These are phyloP conservation scores for Penicillium sp. DNA, from an alignment of 2,329 filamentous ascomycete genomes.

Conservation along the genomic window DNA sequence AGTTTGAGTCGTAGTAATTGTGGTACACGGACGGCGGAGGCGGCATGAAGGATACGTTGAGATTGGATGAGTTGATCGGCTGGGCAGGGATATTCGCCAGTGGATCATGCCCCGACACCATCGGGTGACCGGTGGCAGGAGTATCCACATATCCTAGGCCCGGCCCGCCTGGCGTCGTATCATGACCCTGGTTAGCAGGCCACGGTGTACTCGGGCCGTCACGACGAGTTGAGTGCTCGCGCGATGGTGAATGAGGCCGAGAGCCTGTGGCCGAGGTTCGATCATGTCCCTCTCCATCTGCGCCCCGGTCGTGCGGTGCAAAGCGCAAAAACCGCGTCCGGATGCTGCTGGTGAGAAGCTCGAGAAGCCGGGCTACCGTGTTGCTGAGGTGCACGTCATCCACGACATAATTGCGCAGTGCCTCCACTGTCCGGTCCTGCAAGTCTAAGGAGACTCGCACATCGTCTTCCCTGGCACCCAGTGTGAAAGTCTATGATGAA, in stretches of 20 bases:
- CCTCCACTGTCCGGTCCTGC: conserved; percentile 51
- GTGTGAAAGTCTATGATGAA: conserved; percentile 46
- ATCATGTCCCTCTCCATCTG: conserved; percentile 32
- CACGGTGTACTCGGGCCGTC: conserved; percentile 23
- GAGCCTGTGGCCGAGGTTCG: conserved; percentile 29
- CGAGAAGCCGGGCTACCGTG: conserved; percentile 53
- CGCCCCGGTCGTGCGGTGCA: conserved; percentile 43
- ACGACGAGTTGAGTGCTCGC: conserved; percentile 23
- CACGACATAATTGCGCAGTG: conserved; percentile 52
- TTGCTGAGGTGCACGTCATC: conserved; percentile 58
- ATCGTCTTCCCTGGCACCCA: conserved; percentile 55
- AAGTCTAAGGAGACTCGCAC: conserved; percentile 51
- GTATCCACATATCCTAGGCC: conserved; percentile 24
- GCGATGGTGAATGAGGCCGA: conserved; percentile 33
- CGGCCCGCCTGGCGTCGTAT: conserved; percentile 13
- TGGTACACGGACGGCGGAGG: conserved; percentile 40
- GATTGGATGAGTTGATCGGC: conserved; percentile 39
- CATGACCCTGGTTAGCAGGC: conserved; percentile 20
- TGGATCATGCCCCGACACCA: conserved; percentile 31
- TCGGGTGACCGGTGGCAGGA: conserved; percentile 17
- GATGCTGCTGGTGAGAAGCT: conserved; percentile 51
- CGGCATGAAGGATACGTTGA: conserved; percentile 42
- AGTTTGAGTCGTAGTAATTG: conserved; percentile 36
- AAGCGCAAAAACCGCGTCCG: conserved; percentile 52
- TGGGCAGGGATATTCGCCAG: conserved; percentile 38